Evolutionary conservation across 2,329 filamentous ascomycete genomes (phyloP), one percentile per base, ranked within the genome.

Genomic region (Colletotrichum camelliae): DNA sequence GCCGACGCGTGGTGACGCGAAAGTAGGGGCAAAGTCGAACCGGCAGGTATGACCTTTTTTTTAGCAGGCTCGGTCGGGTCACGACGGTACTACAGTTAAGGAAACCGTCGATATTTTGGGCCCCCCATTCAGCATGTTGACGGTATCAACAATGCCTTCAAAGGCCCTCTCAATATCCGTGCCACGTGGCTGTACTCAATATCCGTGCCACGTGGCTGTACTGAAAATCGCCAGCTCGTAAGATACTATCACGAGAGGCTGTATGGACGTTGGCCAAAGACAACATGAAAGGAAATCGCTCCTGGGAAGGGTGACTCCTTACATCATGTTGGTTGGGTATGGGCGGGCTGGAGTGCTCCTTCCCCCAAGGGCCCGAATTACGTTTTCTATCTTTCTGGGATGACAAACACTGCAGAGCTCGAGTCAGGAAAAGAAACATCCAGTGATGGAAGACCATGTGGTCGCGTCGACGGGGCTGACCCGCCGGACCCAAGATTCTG

Each of bases 141-240:
- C n/a, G 10, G 4, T 7, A n/a, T 52, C 5, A 3, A 21, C 0
- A 10, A 21, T n/a, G 4, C 18, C 10, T 1, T 12, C 7, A 1
- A 52, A 0, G 12, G n/a, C 10, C 5, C 43, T 52, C 43, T 21
- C 43, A 21, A 12, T 13, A 52, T 52, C 43, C 10, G 0, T 12
- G 5, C 21, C 8, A 6, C 4, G 35, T 52, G 10, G 10, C 0
- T 5, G 0, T 52, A 21, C 43, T 21, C 43, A 21, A 12, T 13
- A 52, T 52, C 43, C 10, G 0, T 12, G 5, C 21, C 8, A 6
- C 4, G 35, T 52, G 10, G 10, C 0, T 5, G 0, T 52, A 21
- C 43, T 21, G 3, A 21, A 21, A 52, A n/a, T 7, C 43, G 7
- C n/a, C 43, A 43, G 39, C 29, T 29, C 29, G 29, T 29, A 29